These are phyloP conservation scores for Erysimum cheiri DNA, from an alignment of 441 rosid species.

Conservation along the genomic window DNA sequence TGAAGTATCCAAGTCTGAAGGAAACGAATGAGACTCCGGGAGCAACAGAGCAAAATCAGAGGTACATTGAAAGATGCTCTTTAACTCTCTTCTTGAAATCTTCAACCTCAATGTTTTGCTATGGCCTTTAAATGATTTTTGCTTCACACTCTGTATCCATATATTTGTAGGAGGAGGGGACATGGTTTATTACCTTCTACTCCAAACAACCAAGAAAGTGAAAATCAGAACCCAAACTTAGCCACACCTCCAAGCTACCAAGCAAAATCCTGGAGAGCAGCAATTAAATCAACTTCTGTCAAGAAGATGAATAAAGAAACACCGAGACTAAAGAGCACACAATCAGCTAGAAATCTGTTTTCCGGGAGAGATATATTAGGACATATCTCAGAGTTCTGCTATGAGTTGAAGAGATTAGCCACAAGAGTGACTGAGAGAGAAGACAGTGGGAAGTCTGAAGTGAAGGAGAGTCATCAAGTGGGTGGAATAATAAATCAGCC, in stretches of 20 bases:
- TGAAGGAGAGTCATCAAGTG: conserved; percentile 46
- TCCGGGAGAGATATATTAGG: conserved; percentile 72
- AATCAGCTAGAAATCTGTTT: conserved; percentile 82
- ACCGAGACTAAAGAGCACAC: conserved; percentile 66
- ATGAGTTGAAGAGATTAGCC: conserved; percentile 80
- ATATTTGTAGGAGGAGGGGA: conserved; percentile 32
- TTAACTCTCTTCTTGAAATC: conserved; percentile 41
- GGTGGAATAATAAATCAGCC: conserved; percentile 44
- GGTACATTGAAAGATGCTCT: conserved; percentile 42
- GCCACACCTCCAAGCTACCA: conserved; percentile 51
- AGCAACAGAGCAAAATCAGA: conserved; percentile 38
- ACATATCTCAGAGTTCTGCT: conserved; percentile 85
- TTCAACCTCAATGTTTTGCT: background rate
- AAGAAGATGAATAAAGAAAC: conserved; percentile 57
- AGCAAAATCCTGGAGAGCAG: conserved; percentile 55
- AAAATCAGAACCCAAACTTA: conserved; percentile 73
- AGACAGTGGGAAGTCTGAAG: conserved; percentile 41
- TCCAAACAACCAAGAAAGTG: conserved; percentile 52
- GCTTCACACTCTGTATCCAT: background rate
- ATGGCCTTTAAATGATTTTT: background rate
- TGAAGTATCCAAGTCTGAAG: conserved; percentile 53
- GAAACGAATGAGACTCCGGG: conserved; percentile 48
- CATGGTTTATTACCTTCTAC: conserved; percentile 28
- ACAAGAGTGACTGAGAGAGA: conserved; percentile 70
- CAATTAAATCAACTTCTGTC: conserved; percentile 60